Conservation (phyloP, 192 early-diverging fungal genomes). For the Obelidium mucronatum region DNA sequence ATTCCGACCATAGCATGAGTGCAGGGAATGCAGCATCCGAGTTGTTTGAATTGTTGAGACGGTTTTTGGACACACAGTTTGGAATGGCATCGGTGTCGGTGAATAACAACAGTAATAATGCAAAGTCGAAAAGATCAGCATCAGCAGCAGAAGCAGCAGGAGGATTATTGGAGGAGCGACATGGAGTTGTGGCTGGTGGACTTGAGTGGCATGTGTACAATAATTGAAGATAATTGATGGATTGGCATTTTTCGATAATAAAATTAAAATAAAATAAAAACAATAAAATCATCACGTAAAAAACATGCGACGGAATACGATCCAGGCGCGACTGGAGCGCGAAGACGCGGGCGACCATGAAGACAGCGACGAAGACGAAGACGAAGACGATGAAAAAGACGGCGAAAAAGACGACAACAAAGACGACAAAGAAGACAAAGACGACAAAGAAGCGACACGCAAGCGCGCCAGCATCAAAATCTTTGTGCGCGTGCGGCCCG, state of each 20-base stretch:
- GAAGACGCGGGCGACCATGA: conserved; percentile 1
- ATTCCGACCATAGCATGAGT: conserved; percentile 88
- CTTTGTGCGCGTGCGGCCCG: conserved; percentile 60
- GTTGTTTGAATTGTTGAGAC: conserved; percentile 63
- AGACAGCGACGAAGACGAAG: neutral
- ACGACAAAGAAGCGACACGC: conserved; percentile 1
- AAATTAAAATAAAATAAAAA: too few relatives aligned
- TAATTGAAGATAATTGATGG: too few relatives aligned
- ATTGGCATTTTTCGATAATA: too few relatives aligned
- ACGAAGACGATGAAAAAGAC: neutral
- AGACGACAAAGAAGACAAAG: neutral
- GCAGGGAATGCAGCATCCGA: conserved; percentile 78
- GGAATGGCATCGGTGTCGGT: neutral
- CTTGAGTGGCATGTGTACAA: conserved; percentile 24
- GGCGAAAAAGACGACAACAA: neutral
- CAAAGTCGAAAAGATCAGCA: neutral
- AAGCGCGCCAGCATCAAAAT: conserved; percentile 53
- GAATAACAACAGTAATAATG: neutral
- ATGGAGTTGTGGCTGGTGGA: conserved; percentile 16
- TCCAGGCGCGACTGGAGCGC: neutral
- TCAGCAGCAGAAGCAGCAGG: too few relatives aligned
- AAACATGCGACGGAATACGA: neutral
- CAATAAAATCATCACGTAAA: too few relatives aligned
- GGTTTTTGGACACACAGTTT: conserved; percentile 46
- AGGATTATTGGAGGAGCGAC: neutral